These are phyloP conservation scores for Astragalus glycyphyllos DNA, from an alignment of 306 rosid species.

Conservation along the genomic window DNA sequence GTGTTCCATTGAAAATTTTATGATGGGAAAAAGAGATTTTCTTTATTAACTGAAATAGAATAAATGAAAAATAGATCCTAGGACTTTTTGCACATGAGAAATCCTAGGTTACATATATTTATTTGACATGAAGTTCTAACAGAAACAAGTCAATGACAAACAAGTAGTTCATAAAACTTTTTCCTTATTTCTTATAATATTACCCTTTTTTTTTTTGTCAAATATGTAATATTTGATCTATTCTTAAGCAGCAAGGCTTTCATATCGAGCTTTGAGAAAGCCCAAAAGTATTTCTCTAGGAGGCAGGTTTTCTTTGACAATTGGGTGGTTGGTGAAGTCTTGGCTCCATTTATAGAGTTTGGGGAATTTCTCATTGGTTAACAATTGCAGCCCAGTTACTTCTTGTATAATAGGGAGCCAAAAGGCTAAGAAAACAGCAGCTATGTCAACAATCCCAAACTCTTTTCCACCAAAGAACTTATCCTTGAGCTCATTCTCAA, in stretches of 20 bases:
- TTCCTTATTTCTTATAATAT: background rate
- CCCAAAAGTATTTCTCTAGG: constrained; percentile 35
- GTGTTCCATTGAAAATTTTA: too few relatives aligned
- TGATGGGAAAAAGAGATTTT: background rate
- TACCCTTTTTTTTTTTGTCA: background rate
- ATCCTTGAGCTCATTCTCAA: constrained; percentile 56
- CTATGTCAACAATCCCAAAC: constrained; percentile 55
- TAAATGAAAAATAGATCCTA: too few relatives aligned
- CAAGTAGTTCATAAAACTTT: background rate
- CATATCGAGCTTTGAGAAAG: constrained; percentile 17
- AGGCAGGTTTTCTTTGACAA: constrained; percentile 43
- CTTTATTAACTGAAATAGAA: too few relatives aligned
- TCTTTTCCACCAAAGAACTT: constrained; percentile 63
- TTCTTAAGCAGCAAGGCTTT: constrained; percentile 27
- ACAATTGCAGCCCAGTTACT: constrained; percentile 34
- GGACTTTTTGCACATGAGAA: background rate
- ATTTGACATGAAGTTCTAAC: background rate
- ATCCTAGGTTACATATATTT: background rate
- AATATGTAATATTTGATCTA: background rate
- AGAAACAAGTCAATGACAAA: background rate
- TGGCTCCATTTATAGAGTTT: constrained; percentile 50
- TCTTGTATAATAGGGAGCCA: constrained; percentile 51
- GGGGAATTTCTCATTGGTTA: constrained; percentile 48
- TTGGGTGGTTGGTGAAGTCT: constrained; percentile 36
- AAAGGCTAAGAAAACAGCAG: constrained; percentile 39